Evolutionary conservation across 2,329 filamentous ascomycete genomes (phyloP).

Genomic region (Xylariaceae sp.): DNA sequence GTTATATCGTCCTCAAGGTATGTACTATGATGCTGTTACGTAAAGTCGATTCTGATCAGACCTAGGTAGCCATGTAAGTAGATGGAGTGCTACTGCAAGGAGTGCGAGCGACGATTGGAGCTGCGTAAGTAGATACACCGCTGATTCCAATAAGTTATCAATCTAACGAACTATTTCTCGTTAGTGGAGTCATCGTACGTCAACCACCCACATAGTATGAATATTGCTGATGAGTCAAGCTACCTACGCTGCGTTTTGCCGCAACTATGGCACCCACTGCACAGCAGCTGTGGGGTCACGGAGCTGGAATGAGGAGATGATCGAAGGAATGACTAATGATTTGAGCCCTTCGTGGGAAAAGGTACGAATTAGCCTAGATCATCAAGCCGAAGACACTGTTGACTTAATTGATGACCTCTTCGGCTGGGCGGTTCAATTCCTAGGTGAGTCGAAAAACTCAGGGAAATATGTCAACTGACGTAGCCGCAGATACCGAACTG

Average conservation of each 20-base stretch:
- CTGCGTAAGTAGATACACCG: conserved; percentile 42
- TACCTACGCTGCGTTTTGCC: conserved; percentile 51
- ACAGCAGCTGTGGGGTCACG: conserved; percentile 37
- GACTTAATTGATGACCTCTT: conserved; percentile 27
- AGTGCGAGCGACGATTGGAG: conserved; percentile 43
- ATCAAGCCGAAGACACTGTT: conserved; percentile 7
- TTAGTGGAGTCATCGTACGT: conserved; percentile 25
- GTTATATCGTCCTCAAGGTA: conserved; percentile 15
- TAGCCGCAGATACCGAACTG: conserved; percentile 12
- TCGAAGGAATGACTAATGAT: conserved; percentile 45
- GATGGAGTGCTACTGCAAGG: conserved; percentile 42
- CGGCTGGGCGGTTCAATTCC: conserved; percentile 11
- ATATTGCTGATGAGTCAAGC: conserved; percentile 43
- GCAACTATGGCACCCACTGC: conserved; percentile 47
- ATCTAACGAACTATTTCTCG: conserved; percentile 1
- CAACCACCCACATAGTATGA: conserved; percentile 42
- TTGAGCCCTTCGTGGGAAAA: conserved; percentile 44
- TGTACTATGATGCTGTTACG: not conserved
- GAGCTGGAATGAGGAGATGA: conserved; percentile 56
- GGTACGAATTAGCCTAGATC: conserved; percentile 27
- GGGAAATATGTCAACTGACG: not conserved
- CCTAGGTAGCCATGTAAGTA: not conserved
- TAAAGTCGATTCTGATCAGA: not conserved
- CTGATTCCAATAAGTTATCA: not conserved
- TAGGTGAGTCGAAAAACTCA: conserved; percentile 4